Evolutionary conservation across 805 yeast genomes (phyloP), one percentile per base, ranked within the genome.

Genomic region (Clavispora fructus): DNA sequence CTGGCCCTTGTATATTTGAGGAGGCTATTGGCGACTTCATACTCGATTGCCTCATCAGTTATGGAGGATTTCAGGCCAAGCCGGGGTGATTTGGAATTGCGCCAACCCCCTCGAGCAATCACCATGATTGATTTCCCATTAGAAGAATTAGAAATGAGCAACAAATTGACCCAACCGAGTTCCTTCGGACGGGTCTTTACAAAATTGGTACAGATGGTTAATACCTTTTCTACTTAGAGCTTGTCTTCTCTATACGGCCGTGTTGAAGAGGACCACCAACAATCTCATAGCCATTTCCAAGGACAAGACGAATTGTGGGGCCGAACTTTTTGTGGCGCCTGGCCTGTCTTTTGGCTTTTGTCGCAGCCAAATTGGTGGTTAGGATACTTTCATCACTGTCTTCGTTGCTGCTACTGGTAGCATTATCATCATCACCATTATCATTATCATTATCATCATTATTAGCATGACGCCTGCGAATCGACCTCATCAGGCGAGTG

Each of bases 41-140:
- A 60, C 47, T 48, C 51, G 11, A 46, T 69, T 7, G 51, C 50
- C 11, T 55, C 59, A 11, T 52, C 49, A 2, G 56, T 52, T 37
- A 54, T 68, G 40, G 64, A 58, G 28, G 55, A 47, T 0, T 71
- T 62, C 47, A 53, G 56, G 9, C 66, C 68, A 1, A 56, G 59
- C 12, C 63, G 58, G 39, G 59, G 55, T 1, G 69, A 69, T 29
- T 49, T 58, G 30, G 75, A 71, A 26, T 52, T 67, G 43, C 61
- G 67, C 35, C 65, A 56, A 30, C 51, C 56, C 7, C 65, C 71
- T 1, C 63, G 61, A 39, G 29, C 51, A 11, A 46, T 48, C 30
- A 38, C 37, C 1, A 33, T 48, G 12, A 41, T 49, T 10, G 52
- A 52, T 17, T 54, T 30, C 25, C 56, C 59, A 1, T 17, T 52